Evolutionary conservation across 2,329 filamentous ascomycete species (phyloP).

Genomic region (Aspergillus tanneri): DNA sequence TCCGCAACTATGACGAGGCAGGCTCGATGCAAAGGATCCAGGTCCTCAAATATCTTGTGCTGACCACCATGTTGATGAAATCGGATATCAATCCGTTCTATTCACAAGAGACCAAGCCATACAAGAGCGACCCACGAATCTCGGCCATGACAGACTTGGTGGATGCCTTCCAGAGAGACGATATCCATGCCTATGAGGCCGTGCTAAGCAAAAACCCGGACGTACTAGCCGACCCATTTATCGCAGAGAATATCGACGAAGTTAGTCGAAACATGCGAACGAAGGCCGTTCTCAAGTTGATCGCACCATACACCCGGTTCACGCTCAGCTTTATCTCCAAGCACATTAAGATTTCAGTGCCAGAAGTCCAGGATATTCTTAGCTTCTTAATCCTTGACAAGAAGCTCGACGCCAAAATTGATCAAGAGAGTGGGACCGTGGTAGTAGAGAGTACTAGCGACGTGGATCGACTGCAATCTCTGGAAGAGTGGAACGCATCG

Average conservation of each 20-base stretch:
- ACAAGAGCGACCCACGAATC: slow-evolving; percentile 92
- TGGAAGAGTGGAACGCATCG: slow-evolving; percentile 70
- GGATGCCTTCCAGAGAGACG: slow-evolving; percentile 92
- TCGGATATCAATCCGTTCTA: slow-evolving; percentile 99
- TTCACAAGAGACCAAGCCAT: slow-evolving; percentile 97
- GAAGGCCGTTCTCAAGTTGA: slow-evolving; percentile 88
- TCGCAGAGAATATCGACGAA: slow-evolving; percentile 98
- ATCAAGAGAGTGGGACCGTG: slow-evolving; percentile 81
- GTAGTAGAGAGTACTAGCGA: slow-evolving; percentile 75
- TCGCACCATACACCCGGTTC: slow-evolving; percentile 93
- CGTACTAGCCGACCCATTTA: slow-evolving; percentile 87
- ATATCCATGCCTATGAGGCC: slow-evolving; percentile 86
- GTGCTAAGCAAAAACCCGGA: slow-evolving; percentile 86
- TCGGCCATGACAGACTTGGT: slow-evolving; percentile 96
- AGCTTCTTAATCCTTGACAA: slow-evolving; percentile 89
- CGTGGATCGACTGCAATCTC: slow-evolving; percentile 65
- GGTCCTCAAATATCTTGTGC: slow-evolving; percentile 92
- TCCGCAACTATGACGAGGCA: slow-evolving; percentile 97
- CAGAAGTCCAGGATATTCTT: slow-evolving; percentile 93
- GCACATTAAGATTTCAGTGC: slow-evolving; percentile 78
- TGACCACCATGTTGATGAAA: slow-evolving; percentile 98
- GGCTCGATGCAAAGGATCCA: slow-evolving; percentile 95
- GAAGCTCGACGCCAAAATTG: slow-evolving; percentile 81
- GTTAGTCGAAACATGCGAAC: slow-evolving; percentile 98
- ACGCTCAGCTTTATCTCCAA: slow-evolving; percentile 82